Evolutionary conservation across 495 filamentous ascomycete species (phyloP), one percentile per base, ranked within the genome.

Genomic region (Xylaria grammica): DNA sequence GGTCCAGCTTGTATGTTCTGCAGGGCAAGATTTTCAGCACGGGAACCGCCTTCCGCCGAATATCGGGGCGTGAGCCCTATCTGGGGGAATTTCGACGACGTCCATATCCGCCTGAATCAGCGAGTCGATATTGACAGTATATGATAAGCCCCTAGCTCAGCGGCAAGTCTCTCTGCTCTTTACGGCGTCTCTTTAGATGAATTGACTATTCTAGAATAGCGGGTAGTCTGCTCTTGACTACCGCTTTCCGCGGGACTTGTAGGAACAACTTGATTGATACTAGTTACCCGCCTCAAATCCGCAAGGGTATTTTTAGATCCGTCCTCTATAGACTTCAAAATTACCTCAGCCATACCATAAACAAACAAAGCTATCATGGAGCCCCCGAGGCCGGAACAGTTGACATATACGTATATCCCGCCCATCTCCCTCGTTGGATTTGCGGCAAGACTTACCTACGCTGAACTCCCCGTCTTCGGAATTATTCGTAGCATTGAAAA

Each of bases 1-100:
- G 81, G 65, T 0, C 90, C 78, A 6, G 90, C 89, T 71, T 93
- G 90, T 27, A 92, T 87, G 67, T 92, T 93, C 65, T 92, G 91
- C n/a, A 92, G 71, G 3, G 88, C 87, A 0, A 90, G 74, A 48
- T 71, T 74, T 65, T 89, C 85, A 3, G 86, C 73, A 3, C 67
- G 63, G 4, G 75, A 75, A 10, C 91, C 91, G 22, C 89, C 90
- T 50, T 91, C 77, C 22, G 86, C 81, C 67, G 84, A 86, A 73
- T 88, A 92, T 36, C 78, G 78, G 0, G 65, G 65, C 11, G 24
- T 44, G 20, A 67, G 65, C 1, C n/a, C n/a, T n/a, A n/a, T 50
- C 19, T 17, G 60, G 24, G 1, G 62, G 49, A 29, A 52, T 40
- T 9, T 65, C 29, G 34, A 60, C 24, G 30, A 65, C 24, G 2